Base-by-base conservation (phyloP, 73 alveolate species). In the Stentor roeselii region DNA sequence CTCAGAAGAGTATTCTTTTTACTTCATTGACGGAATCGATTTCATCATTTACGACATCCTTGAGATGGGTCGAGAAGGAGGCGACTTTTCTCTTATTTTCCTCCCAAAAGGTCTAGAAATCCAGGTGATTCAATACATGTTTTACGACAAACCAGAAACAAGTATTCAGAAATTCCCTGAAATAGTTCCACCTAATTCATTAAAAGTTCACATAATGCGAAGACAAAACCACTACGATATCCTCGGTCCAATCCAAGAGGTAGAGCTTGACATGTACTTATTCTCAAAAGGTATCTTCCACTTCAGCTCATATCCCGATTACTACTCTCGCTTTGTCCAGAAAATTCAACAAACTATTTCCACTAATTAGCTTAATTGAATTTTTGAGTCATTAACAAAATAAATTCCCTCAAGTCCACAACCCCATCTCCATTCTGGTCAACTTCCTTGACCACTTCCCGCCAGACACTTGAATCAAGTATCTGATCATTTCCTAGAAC, bases 401-500 rank as follows among this genome's bases (percentile, higher is more conserved):
- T 76, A 74, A 90, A 90, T 75, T 90, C 95, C 3, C 39, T 84
- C 42, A 60, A 90, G 3, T 91, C 83, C 41, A 90, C 83, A 78
- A 86, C 95, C 1, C 95, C 95, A 77, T 90, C 95, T 6, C 95
- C 95, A 60, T 90, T 77, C 3, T 39, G 75, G 60, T 90, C 95
- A 1, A 90, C 95, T 41, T 90, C 95, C 0, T 35, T 3, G 34
- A 90, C 67, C 59, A 90, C 83, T 41, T 86, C 90, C 59, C 83
- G 60, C 95, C 95, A 90, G 30, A 85, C 76, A 59, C 61, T 75
- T 3, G 75, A 89, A 14, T 92, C 95, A 14, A 85, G 60, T 3
- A 74, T 84, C 83, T 87, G 85, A 42, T 89, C 90, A 37, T 80
- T 84, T 0, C 96, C 97, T n/a, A 94, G 90, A 32, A 92, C 91